phyloP scores from a whole-genome alignment of 2,329 filamentous ascomycete species.

The Ascomycota sp. region DNA sequence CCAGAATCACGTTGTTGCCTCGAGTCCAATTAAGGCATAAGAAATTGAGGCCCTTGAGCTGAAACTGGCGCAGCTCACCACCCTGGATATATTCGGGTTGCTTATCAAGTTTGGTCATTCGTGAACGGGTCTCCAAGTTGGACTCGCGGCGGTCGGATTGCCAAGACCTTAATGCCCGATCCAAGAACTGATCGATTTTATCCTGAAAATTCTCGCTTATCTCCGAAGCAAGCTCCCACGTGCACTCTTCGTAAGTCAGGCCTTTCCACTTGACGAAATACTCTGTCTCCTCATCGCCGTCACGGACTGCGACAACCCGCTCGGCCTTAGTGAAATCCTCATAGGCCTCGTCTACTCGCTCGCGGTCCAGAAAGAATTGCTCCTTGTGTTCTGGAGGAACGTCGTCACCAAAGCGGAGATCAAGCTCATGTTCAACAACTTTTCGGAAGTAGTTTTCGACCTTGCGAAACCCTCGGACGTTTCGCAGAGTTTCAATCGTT shows the following conservation, averaged over 20 bases:
- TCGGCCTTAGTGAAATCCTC: conserved; percentile 84
- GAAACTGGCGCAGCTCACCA: conserved; percentile 76
- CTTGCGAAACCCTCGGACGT: conserved; percentile 66
- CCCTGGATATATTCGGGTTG: conserved; percentile 71
- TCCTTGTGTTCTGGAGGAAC: conserved; percentile 69
- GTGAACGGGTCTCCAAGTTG: conserved; percentile 49
- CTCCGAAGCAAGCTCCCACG: conserved; percentile 65
- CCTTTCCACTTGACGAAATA: conserved; percentile 97
- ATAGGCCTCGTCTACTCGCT: conserved; percentile 69
- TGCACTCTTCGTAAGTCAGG: conserved; percentile 78
- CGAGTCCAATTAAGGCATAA: conserved; percentile 88
- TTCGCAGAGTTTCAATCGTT: conserved; percentile 46
- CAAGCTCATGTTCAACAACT: conserved; percentile 56
- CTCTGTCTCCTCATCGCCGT: conserved; percentile 59
- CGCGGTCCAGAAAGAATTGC: conserved; percentile 85
- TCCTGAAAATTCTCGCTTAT: conserved; percentile 61
- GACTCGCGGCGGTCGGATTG: conserved; percentile 58
- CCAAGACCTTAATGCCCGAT: conserved; percentile 62
- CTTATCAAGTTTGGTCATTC: conserved; percentile 49
- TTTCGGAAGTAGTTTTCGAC: conserved; percentile 90
- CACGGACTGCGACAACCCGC: conserved; percentile 64
- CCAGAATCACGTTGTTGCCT: conserved; percentile 85
- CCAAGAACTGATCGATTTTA: conserved; percentile 77
- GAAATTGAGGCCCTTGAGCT: conserved; percentile 85
- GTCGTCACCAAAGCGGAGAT: conserved; percentile 52